These are phyloP conservation scores for Musa acuminata DNA, from an alignment of 176 grass and related monocot species.

Conservation along the genomic window DNA sequence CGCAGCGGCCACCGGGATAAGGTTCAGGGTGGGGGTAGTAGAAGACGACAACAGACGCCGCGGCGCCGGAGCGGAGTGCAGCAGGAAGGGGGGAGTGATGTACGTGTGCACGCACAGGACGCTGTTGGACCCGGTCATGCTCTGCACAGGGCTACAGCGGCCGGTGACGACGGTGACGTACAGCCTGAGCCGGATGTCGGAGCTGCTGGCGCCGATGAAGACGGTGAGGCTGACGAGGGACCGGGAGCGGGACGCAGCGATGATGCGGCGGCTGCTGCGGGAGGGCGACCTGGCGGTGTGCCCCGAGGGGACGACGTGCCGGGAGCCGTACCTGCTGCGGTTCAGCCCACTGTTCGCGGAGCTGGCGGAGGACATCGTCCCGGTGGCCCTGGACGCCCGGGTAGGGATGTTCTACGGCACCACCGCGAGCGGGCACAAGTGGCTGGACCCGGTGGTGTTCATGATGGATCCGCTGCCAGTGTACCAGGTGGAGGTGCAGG, in stretches of 20 bases:
- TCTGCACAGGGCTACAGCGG: neutral
- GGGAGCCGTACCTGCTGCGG: conserved; percentile 69
- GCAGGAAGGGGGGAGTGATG: neutral
- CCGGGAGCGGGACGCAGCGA: conserved; percentile 38
- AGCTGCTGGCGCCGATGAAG: conserved; percentile 55
- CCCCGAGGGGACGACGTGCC: conserved; percentile 71
- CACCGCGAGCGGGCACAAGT: conserved; percentile 55
- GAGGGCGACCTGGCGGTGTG: conserved; percentile 55
- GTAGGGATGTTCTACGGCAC: conserved; percentile 70
- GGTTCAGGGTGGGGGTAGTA: neutral
- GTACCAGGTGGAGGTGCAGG: conserved; percentile 42
- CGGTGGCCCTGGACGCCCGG: conserved; percentile 49
- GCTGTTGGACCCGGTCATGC: conserved; percentile 2
- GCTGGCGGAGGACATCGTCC: conserved; percentile 34
- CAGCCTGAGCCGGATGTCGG: conserved; percentile 43
- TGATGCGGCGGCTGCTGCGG: conserved; percentile 31
- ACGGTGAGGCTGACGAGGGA: conserved; percentile 62
- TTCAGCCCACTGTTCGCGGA: conserved; percentile 80
- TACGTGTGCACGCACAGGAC: conserved; percentile 15
- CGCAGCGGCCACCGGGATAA: conserved; percentile 44
- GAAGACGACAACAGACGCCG: neutral
- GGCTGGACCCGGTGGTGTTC: conserved; percentile 50
- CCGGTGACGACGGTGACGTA: conserved; percentile 3
- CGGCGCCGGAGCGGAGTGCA: neutral
- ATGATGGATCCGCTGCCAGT: conserved; percentile 51